A percentile compares a stretch with the other conserved stretches of the same genome.
Evolutionary conservation across 2,329 filamentous ascomycete species (phyloP).

Genomic region (Tetracladium maxilliforme): DNA sequence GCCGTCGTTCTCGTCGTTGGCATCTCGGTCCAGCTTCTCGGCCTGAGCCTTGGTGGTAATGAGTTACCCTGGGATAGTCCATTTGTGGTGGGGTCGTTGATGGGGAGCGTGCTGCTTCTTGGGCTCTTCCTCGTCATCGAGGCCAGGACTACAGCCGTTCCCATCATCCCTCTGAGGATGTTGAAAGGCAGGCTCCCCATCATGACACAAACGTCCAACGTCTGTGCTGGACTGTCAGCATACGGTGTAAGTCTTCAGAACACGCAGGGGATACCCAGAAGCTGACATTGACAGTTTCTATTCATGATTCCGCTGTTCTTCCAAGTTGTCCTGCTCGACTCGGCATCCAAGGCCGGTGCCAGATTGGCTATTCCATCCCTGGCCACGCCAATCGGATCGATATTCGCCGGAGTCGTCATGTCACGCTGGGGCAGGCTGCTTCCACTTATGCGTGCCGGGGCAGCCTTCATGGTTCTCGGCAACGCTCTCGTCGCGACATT

Average conservation of each 20-base stretch:
- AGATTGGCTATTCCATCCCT: slow-evolving; percentile 49
- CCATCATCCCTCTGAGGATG: slow-evolving; percentile 40
- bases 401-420: slow-evolving; percentile 42
- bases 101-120: slow-evolving; percentile 25
- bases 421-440: slow-evolving; percentile 37
- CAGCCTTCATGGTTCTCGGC: slow-evolving; percentile 34
- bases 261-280: not conserved
- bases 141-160: slow-evolving; percentile 30
- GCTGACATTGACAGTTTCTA: slow-evolving; percentile 28
- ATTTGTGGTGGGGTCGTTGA: slow-evolving; percentile 28
- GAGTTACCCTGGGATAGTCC: slow-evolving; percentile 34
- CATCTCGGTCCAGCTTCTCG: slow-evolving; percentile 40
- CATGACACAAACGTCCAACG: slow-evolving; percentile 39
- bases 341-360: slow-evolving; percentile 47
- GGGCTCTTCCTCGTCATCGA: slow-evolving; percentile 31
- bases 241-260: slow-evolving; percentile 35
- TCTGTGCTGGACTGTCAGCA: slow-evolving; percentile 43
- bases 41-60: slow-evolving; percentile 39
- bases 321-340: slow-evolving; percentile 49
- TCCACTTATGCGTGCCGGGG: slow-evolving; percentile 33
- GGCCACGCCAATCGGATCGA: slow-evolving; percentile 39
- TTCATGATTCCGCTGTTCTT: slow-evolving; percentile 61
- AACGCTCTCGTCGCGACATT: slow-evolving; percentile 35
- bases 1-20: slow-evolving; percentile 40
- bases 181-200: slow-evolving; percentile 37